Evolutionary conservation across 768 basidiomycete species (phyloP), one percentile per base, ranked within the genome.

Genomic region (Xerocomus potaroensis): DNA sequence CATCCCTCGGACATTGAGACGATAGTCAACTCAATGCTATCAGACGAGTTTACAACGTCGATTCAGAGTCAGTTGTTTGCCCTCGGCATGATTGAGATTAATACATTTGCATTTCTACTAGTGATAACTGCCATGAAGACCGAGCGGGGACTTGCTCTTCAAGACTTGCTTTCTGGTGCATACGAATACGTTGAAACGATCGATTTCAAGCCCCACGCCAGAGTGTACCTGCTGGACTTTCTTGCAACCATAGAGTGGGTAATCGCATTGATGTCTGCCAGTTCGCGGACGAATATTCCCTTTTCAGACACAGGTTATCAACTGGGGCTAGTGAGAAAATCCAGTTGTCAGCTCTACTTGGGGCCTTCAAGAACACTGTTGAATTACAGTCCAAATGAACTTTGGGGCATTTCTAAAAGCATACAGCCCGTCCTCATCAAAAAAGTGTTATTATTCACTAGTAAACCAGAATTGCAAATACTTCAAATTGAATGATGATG

Each of bases 201-300:
- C 43, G 91, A 94, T 38, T 76, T 97, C 53, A 87, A 91, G 51
- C 77, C 87, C 8, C 79, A 87, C 45, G 87, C 89, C n/a, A 74
- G 91, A 37, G 80, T 94, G 27, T 98, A 96, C 60, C 74, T 99
- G 8, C 69, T 99, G 18, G 96, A 98, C 62, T 83, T 92, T 53
- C 68, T 99, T 18, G 93, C 94, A n/a, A 87, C 85, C n/a, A 87
- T 82, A 44, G 96, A 99, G 94, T 97, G 64, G 62, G 90, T 74
- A 2, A 14, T 34, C 8, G 31, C 33, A 33, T 32, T 14, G 6
- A 27, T 0, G 22, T 39, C 3, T 36, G 5, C 21, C 16, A 19
- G 26, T 41, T 41, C 30, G 14, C 26, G 12, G 12, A 40, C 29
- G 29, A 51, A 26, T 11, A 19, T 38, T 45, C n/a, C 19, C 15